phyloP scores from a whole-genome alignment of 2,329 filamentous ascomycete genomes.

The Bipolaris zeicola region DNA sequence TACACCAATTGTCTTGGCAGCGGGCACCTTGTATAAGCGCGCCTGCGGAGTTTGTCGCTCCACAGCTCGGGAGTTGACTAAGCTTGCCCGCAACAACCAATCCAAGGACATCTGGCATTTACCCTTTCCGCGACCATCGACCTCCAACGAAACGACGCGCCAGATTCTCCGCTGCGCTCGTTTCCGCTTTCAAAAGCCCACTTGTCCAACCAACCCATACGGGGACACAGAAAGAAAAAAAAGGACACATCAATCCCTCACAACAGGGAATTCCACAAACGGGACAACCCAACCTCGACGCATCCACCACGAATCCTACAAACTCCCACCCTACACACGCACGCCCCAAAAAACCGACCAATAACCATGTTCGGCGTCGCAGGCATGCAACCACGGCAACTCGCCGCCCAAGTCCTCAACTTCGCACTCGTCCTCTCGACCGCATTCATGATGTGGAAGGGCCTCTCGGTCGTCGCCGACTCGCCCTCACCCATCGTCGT shows the following conservation, averaged over 20 bases:
- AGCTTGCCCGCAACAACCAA: constrained; percentile 27
- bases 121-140: constrained; percentile 24
- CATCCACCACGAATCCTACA: too few species aligned
- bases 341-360: too few species aligned
- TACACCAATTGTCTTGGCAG: too few species aligned
- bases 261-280: constrained; percentile 5
- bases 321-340: too few species aligned
- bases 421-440: constrained; percentile 89
- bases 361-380: constrained; percentile 55
- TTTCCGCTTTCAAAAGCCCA: not conserved
- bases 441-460: constrained; percentile 93
- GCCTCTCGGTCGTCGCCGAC: constrained; percentile 77
- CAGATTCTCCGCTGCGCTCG: constrained; percentile 1
- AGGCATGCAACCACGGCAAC: constrained; percentile 75
- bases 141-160: constrained; percentile 16
- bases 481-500: constrained; percentile 73
- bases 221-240: not conserved
- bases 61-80: constrained; percentile 26
- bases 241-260: not conserved
- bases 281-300: too few species aligned
- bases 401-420: constrained; percentile 82
- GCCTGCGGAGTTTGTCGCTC: constrained; percentile 17
- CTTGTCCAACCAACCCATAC: not conserved
- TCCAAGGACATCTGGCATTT: constrained; percentile 40
- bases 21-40: not conserved